A percentile compares a stretch with the other conserved stretches of the same genome.
Conservation (phyloP, 2,329 filamentous ascomycete species). For the Colletotrichum filicis region DNA sequence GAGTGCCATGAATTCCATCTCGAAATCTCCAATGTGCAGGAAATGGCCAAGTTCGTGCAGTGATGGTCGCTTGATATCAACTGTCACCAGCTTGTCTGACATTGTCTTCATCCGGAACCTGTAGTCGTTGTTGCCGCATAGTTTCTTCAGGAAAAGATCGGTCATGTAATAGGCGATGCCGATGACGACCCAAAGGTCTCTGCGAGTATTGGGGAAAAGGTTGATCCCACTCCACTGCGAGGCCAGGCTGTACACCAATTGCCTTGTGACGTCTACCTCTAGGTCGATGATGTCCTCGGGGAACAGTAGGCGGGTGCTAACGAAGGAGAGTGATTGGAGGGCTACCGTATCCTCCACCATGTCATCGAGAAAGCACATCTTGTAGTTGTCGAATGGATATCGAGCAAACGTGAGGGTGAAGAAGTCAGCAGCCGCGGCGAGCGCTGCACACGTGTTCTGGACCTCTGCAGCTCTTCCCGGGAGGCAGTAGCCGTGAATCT, state of each 20-base stretch:
- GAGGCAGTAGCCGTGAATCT: conserved; percentile 91
- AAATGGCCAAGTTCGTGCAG: conserved; percentile 82
- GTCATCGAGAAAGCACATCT: conserved; percentile 94
- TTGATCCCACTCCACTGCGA: conserved; percentile 96
- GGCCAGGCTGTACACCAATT: conserved; percentile 84
- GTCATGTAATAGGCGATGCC: conserved; percentile 96
- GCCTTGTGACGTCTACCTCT: conserved; percentile 81
- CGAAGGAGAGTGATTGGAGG: conserved; percentile 85
- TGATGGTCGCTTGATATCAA: conserved; percentile 85
- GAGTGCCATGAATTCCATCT: conserved; percentile 88
- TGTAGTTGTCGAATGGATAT: conserved; percentile 93
- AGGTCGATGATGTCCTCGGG: conserved; percentile 87
- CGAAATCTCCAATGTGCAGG: conserved; percentile 84
- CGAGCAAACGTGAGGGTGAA: conserved; percentile 89
- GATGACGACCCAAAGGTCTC: conserved; percentile 89
- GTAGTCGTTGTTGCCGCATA: conserved; percentile 96
- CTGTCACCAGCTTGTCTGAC: conserved; percentile 82
- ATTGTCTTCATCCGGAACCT: conserved; percentile 88
- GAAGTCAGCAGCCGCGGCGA: conserved; percentile 89
- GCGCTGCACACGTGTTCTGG: conserved; percentile 85
- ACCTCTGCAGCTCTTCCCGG: conserved; percentile 86
- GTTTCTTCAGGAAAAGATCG: conserved; percentile 87
- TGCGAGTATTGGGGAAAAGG: conserved; percentile 83
- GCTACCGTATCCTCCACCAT: conserved; percentile 79
- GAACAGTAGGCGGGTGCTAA: conserved; percentile 87